Evolutionary conservation across 2,329 filamentous ascomycete species (phyloP), one percentile per base, ranked within the genome.

Genomic region (Sclerotiophoma versabilis): DNA sequence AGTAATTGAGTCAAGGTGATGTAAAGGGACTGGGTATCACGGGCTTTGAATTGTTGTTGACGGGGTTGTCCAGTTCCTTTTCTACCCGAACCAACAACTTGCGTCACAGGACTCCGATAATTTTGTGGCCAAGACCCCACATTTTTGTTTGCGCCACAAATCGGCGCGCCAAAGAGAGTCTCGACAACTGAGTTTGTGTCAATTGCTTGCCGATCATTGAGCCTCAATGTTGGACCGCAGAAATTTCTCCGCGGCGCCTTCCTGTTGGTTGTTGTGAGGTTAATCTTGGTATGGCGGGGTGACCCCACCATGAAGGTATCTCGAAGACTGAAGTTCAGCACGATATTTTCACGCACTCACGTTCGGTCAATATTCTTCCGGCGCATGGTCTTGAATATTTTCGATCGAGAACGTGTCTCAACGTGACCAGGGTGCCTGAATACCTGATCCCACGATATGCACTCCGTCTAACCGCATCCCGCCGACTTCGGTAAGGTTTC

Each of bases 51-150:
- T 29, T 47, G 53, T 54, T 38, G 57, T 51, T 50, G 61, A 54
- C 51, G 44, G 51, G 45, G 51, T 45, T 27, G n/a, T 22, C 12
- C 50, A 49, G 25, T 59, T 49, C 57, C 54, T 62, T 61, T 65
- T 62, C 56, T 55, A 61, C 50, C 53, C 60, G 60, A 55, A 53
- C 44, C 41, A 54, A 46, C 54, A 58, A 34, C 52, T 61, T 52
- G 55, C 50, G 57, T 61, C 59, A 68, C 63, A 64, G 64, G 63
- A 58, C 54, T 49, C 45, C 54, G 55, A 61, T 58, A 62, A 64
- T 47, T 60, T 68, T 68, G 63, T 61, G 56, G 55, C 62, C 63
- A 63, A 64, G 60, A 65, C 63, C 65, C 65, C 65, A 68, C 65
- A 65, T 55, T 57, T 51, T 32, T 52, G 43, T 55, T 55, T 59